Evolutionary conservation across 495 filamentous ascomycete genomes (phyloP), one percentile per base, ranked within the genome.

Genomic region (Lasiosphaeria miniovina): DNA sequence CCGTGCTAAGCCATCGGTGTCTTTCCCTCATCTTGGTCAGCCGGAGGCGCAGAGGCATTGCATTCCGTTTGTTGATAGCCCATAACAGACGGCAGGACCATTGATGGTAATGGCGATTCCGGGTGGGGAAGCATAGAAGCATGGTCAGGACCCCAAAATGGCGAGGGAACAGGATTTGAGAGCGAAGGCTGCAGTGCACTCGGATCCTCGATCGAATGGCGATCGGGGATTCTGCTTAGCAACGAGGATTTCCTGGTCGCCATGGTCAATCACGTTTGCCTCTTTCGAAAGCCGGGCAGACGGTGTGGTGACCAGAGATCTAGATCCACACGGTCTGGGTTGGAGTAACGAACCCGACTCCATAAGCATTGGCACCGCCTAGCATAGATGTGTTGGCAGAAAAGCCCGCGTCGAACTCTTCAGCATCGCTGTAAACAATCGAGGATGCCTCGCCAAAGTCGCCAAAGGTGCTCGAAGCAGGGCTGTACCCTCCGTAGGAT

Each of bases 331-430:
- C 75, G 60, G 75, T 68, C 73, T 79, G 77, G 73, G 75, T 72
- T 74, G 79, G 80, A 79, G 75, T 65, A 71, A 82, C 79, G 75
- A 79, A 81, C 77, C 78, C 79, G 70, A 76, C 74, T 74, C 77
- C 75, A 75, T 76, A 82, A 66, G 75, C 72, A 75, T 64, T 71
- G 68, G 68, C 64, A 65, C 72, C 72, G 60, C 67, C 72, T 65
- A 70, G 69, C 67, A 74, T 68, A 55, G 70, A 71, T 38, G 70
- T 61, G 55, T 64, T 63, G 51, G 71, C 65, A 66, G 74, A 63
- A 62, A 68, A 72, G 60, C 70, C 65, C 58, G 73, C 61, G 61
- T 78, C 75, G 55, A 67, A 81, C 38, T 82, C 81, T 35, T 83
- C 81, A 50, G 76, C 68, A 49, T 83, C 81, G 69, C 80, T 84